Evolutionary conservation across 2,329 filamentous ascomycete genomes (phyloP).

Genomic region (Aspergillus sp.): DNA sequence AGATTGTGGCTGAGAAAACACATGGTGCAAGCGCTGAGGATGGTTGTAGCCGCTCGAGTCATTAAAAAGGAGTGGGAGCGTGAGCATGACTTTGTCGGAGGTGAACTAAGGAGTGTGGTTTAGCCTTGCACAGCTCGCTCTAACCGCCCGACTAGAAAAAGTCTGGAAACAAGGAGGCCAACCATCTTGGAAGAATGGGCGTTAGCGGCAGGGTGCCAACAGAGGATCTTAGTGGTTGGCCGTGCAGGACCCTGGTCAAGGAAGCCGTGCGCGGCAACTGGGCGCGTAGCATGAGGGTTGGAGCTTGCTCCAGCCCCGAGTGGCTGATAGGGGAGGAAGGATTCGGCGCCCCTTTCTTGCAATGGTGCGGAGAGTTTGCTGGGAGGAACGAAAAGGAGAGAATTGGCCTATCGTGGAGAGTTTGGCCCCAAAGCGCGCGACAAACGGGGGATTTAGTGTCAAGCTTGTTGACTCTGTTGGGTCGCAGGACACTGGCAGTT

Average conservation of each 20-base stretch:
- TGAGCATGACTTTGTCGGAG: background rate
- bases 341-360: constrained; percentile 3
- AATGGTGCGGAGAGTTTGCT: background rate
- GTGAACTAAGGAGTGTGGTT: constrained; percentile 10
- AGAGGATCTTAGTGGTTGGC: constrained; percentile 2
- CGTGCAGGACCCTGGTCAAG: constrained; percentile 1
- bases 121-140: background rate
- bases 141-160: constrained; percentile 12
- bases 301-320: background rate
- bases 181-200: background rate
- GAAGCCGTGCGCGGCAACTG: constrained; percentile 19
- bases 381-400: background rate
- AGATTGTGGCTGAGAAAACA: background rate
- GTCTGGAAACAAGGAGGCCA: constrained; percentile 13
- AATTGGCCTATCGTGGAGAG: background rate
- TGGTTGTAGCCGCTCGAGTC: constrained; percentile 11
- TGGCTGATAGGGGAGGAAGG: constrained; percentile 10
- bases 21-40: constrained; percentile 7
- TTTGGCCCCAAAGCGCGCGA: constrained; percentile 23
- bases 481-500: background rate
- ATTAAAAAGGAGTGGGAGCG: background rate
- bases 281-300: constrained; percentile 18
- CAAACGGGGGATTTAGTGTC: constrained; percentile 11
- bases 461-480: constrained; percentile 8
- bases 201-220: constrained; percentile 1